A percentile compares a stretch with the other conserved stretches of the same genome.
phyloP scores from a whole-genome alignment of 2,329 filamentous ascomycete genomes.

The Trichoderma gracile region DNA sequence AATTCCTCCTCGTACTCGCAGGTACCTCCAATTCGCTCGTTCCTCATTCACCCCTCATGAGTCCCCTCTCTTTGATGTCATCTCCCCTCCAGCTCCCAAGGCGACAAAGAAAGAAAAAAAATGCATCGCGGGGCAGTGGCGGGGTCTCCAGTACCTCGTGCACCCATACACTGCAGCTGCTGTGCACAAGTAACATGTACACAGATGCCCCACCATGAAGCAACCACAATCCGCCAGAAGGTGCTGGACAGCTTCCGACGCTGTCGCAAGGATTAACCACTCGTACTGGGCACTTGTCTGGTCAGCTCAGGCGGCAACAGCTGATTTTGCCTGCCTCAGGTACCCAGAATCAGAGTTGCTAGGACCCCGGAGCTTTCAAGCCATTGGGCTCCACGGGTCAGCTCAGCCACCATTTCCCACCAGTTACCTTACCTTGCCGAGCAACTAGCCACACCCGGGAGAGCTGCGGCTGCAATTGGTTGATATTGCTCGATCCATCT shows the following conservation, averaged over 20 bases:
- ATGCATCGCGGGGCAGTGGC: constrained; percentile 27
- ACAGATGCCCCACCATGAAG: constrained; percentile 16
- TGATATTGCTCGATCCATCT: too few species aligned
- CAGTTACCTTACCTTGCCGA: too few species aligned
- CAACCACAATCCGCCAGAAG: constrained; percentile 14
- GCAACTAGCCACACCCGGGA: too few species aligned
- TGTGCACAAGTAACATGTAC: constrained; percentile 11
- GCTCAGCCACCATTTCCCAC: too few species aligned
- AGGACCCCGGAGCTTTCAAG: too few species aligned
- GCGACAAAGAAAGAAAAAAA: constrained; percentile 5
- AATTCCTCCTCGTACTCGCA: neutral
- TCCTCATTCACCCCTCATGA: neutral
- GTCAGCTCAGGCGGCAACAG: too few species aligned
- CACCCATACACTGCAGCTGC: neutral
- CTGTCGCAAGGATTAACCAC: too few species aligned
- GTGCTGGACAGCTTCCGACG: constrained; percentile 16
- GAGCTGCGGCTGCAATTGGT: too few species aligned
- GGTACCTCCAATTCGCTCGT: neutral
- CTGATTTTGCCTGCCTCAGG: too few species aligned
- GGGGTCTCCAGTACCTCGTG: constrained; percentile 16
- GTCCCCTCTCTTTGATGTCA: constrained; percentile 23
- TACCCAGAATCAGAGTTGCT: too few species aligned
- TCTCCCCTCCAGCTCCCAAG: constrained; percentile 22
- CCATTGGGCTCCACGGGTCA: too few species aligned
- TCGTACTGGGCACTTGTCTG: too few species aligned